A percentile compares a stretch with the other conserved stretches of the same genome.
Conservation (phyloP, 2,329 filamentous ascomycete species). For the Rosellinia necatrix region DNA sequence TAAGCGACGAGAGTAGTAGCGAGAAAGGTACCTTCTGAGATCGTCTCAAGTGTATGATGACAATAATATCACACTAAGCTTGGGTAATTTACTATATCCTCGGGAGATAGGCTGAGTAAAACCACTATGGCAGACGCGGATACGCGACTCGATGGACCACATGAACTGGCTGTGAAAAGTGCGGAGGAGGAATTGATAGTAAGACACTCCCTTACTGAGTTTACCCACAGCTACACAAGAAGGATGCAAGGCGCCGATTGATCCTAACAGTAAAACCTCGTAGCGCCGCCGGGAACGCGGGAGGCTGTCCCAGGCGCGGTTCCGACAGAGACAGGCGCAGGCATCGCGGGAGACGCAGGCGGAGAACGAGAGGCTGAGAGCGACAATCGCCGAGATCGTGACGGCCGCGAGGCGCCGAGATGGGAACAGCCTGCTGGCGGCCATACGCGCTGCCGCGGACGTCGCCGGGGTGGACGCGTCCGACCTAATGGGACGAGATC, state of each 20-base stretch:
- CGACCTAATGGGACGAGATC: not conserved
- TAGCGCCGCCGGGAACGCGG: constrained; percentile 42
- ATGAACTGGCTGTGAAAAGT: not conserved
- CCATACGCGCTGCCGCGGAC: constrained; percentile 30
- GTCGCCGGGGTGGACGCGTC: constrained; percentile 25
- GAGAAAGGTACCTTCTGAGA: too few relatives aligned
- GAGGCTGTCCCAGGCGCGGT: constrained; percentile 39
- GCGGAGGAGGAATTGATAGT: constrained; percentile 21
- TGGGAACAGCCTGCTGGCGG: constrained; percentile 25
- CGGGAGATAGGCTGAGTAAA: too few relatives aligned
- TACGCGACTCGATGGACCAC: not conserved
- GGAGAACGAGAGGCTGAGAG: constrained; percentile 33
- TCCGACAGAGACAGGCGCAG: constrained; percentile 38
- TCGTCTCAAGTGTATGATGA: too few relatives aligned
- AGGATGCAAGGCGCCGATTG: too few relatives aligned
- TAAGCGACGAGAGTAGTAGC: too few relatives aligned
- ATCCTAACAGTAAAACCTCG: too few relatives aligned
- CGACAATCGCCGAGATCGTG: constrained; percentile 31
- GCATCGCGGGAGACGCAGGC: constrained; percentile 24
- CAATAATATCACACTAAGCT: too few relatives aligned
- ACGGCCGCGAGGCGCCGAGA: constrained; percentile 20
- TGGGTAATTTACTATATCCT: too few relatives aligned
- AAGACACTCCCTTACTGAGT: not conserved
- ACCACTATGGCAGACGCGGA: not conserved
- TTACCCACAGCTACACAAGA: too few relatives aligned